Evolutionary conservation across 2,329 filamentous ascomycete genomes (phyloP).

Genomic region (Xylariaceae sp.): DNA sequence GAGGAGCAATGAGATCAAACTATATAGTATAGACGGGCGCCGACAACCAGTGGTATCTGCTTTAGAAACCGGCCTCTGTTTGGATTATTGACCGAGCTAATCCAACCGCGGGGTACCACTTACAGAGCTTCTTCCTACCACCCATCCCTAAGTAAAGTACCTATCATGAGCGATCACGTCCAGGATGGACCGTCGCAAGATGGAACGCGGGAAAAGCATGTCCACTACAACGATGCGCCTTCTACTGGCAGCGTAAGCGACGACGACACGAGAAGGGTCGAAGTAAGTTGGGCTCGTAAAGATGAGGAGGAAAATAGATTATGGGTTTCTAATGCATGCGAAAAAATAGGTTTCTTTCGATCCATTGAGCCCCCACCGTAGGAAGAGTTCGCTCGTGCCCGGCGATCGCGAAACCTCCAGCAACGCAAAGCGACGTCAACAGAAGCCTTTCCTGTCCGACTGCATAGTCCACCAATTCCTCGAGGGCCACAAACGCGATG

Average conservation of each 20-base stretch:
- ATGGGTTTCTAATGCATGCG: not conserved
- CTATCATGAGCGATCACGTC: constrained; percentile 17
- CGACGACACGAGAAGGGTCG: constrained; percentile 46
- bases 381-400: constrained; percentile 60
- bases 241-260: constrained; percentile 42
- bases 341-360: constrained; percentile 55
- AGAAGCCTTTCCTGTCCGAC: constrained; percentile 40
- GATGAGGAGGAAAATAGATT: not conserved
- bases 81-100: no score
- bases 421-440: constrained; percentile 27
- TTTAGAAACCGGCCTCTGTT: no score
- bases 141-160: not conserved
- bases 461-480: constrained; percentile 63
- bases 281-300: constrained; percentile 35
- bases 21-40: no score
- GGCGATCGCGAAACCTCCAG: constrained; percentile 39
- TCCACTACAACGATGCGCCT: constrained; percentile 34
- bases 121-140: no score
- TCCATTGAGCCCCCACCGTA: constrained; percentile 52
- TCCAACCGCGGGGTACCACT: no score
- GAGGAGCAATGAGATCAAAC: no score
- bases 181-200: constrained; percentile 13
- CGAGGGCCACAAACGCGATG: constrained; percentile 45
- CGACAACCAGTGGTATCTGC: no score
- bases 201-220: constrained; percentile 23